Conservation (phyloP, 2,329 filamentous ascomycete species). For the Colletotrichum noveboracense region DNA sequence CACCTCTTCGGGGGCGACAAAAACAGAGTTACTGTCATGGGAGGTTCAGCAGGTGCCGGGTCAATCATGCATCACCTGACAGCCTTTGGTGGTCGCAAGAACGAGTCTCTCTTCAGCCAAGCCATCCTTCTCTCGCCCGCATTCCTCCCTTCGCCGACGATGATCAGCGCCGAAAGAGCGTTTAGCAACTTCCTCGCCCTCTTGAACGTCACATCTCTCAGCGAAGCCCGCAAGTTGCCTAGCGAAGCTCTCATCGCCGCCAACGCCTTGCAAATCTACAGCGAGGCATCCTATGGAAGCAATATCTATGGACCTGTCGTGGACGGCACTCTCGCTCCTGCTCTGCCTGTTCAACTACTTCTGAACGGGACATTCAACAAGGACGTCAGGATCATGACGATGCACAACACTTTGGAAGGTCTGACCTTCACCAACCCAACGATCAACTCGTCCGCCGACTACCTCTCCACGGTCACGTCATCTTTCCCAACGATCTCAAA, state of each 20-base stretch:
- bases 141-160: slow-evolving; percentile 19
- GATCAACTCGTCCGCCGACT: neutral
- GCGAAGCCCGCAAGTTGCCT: neutral
- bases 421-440: neutral
- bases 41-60: neutral
- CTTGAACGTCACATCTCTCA: neutral
- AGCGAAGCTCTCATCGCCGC: neutral
- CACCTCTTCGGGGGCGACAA: neutral
- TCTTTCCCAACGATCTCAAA: neutral
- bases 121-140: slow-evolving; percentile 40
- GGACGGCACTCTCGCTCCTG: neutral
- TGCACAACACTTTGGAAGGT: neutral
- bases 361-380: neutral
- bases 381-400: neutral
- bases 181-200: neutral
- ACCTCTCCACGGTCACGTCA: neutral
- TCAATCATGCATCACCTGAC: neutral
- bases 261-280: neutral
- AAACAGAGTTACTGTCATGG: neutral
- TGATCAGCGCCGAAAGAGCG: neutral
- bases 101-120: slow-evolving; percentile 38
- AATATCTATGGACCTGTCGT: neutral
- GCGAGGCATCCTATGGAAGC: neutral
- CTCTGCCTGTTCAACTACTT: neutral
- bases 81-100: neutral